Evolutionary conservation across 2,329 filamentous ascomycete species (phyloP), one percentile per base, ranked within the genome.

Genomic region (Aspergillus nomiae): DNA sequence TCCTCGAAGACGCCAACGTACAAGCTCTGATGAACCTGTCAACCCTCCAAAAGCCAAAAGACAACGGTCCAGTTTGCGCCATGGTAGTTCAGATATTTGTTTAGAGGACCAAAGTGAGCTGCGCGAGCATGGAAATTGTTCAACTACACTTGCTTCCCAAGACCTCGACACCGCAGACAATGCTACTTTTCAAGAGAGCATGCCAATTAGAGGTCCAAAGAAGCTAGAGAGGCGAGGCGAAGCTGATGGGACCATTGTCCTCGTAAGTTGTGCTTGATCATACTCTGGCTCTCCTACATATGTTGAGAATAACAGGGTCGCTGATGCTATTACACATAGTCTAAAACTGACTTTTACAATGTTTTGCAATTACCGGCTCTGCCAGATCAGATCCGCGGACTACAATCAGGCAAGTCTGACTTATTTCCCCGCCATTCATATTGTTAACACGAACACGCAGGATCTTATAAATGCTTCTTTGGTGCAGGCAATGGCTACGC

Each of bases 281-380:
- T 19, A 55, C 8, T 26, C 54, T 43, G 16, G 45, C 43, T 58
- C 26, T 28, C 57, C 28, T 16, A 57, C 59, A 30, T 55, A 32
- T 38, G 46, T 48, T 53, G 8, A 46, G 53, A 56, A 51, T n/a
- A 32, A 2, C 4, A 28, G 1, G 10, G 19, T 34, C 19, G 48
- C 19, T 51, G 48, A 51, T 38, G 51, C 65, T 70, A 61, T 70
- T 58, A 16, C 46, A 7, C 67, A 12, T 64, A 96, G 91, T 92
- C 92, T 45, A 92, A 89, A 73, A 97, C 92, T 73, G 89, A 89
- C 74, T 91, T 92, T 67, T 97, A 95, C 76, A 90, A 87, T 50
- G 91, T 96, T 66, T 92, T 90, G 78, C 93, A 94, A 77, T 85
- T 97, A 36, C 92, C 92, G 62, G 89, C 91, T 60, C 85, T 96